phyloP scores from a whole-genome alignment of 495 filamentous ascomycete species.

The Daldinia vernicosa region DNA sequence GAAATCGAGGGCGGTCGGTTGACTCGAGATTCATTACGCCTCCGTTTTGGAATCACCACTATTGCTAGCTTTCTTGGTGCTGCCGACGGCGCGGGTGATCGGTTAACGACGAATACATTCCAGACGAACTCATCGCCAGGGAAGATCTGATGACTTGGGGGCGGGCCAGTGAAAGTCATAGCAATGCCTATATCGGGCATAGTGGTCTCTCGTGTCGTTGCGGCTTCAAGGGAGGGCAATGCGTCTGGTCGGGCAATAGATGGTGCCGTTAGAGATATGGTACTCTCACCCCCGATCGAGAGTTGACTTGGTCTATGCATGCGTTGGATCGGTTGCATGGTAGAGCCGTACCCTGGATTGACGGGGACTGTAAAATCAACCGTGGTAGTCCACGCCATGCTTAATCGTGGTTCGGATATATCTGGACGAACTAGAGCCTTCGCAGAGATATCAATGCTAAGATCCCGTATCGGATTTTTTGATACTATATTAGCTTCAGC shows the following conservation, averaged over 20 bases:
- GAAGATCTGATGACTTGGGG: constrained; percentile 58
- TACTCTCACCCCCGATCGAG: constrained; percentile 59
- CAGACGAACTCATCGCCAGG: constrained; percentile 84
- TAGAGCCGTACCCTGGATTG: constrained; percentile 64
- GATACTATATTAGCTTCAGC: constrained; percentile 66
- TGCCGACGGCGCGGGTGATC: constrained; percentile 51
- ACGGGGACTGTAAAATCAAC: constrained; percentile 82
- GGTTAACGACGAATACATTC: constrained; percentile 90
- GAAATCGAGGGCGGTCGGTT: constrained; percentile 61
- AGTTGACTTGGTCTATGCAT: constrained; percentile 70
- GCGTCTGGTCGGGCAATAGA: constrained; percentile 61
- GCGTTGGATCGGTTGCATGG: constrained; percentile 68
- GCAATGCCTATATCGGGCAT: constrained; percentile 73
- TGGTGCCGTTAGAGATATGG: constrained; percentile 54
- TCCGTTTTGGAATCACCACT: constrained; percentile 79
- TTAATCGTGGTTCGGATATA: constrained; percentile 74
- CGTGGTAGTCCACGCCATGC: constrained; percentile 81
- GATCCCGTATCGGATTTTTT: constrained; percentile 59
- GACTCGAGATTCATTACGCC: constrained; percentile 70
- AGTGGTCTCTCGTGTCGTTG: constrained; percentile 58
- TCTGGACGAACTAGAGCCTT: constrained; percentile 67
- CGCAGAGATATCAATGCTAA: constrained; percentile 71
- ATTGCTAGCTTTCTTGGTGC: constrained; percentile 79
- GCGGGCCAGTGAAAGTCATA: constrained; percentile 69
- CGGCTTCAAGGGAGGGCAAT: constrained; percentile 61